Evolutionary conservation across 2,329 filamentous ascomycete species (phyloP).

Genomic region (Trichophyton simii): DNA sequence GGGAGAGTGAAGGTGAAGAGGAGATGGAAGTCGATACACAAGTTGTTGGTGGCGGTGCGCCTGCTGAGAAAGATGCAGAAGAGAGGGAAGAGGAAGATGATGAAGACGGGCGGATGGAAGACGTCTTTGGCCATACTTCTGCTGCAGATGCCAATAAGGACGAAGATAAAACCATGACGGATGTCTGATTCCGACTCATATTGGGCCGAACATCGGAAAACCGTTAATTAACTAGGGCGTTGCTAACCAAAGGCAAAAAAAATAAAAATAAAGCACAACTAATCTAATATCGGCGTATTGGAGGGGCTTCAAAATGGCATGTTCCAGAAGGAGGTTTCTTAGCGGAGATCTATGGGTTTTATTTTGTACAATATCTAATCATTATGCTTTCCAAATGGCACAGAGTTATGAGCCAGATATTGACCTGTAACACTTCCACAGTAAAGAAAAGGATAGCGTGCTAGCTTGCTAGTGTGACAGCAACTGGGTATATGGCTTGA

Average conservation of each 20-base stretch:
- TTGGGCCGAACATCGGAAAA: not conserved
- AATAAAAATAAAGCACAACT: not conserved
- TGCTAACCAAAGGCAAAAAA: not conserved
- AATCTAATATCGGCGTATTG: not conserved
- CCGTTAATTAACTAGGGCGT: not conserved
- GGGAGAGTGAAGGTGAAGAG: slow-evolving; percentile 17
- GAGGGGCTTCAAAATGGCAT: not conserved
- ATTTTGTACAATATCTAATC: slow-evolving; percentile 11
- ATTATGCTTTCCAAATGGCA: slow-evolving; percentile 3
- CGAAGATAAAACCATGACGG: slow-evolving; percentile 33
- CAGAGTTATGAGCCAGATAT: not conserved
- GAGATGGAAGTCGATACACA: slow-evolving; percentile 9
- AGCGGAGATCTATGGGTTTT: slow-evolving; percentile 12
- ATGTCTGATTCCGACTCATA: slow-evolving; percentile 20
- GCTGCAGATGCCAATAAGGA: slow-evolving; percentile 27
- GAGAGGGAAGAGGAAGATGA: slow-evolving; percentile 30
- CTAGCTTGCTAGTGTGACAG: not conserved
- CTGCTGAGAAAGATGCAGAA: slow-evolving; percentile 16
- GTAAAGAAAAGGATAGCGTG: slow-evolving; percentile 2
- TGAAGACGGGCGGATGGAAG: slow-evolving; percentile 37
- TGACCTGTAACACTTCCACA: slow-evolving; percentile 7
- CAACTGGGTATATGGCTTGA: not conserved
- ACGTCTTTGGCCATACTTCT: slow-evolving; percentile 34
- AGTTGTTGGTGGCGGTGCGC: slow-evolving; percentile 14
- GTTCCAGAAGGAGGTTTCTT: not conserved